phyloP scores from a whole-genome alignment of 768 basidiomycete genomes.

The Kwoniella newhampshirensis region DNA sequence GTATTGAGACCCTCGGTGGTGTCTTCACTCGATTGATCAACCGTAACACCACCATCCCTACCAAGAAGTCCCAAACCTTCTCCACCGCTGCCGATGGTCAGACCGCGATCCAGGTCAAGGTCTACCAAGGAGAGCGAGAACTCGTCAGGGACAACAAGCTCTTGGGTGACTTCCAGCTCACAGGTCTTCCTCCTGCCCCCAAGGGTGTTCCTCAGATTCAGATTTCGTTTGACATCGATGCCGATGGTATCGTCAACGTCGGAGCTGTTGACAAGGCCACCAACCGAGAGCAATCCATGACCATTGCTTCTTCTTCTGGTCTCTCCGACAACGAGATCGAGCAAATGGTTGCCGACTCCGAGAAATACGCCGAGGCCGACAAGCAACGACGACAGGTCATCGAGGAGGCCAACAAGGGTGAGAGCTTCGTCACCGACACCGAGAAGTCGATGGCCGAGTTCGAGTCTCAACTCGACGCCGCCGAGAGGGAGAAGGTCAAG shows the following conservation, averaged over 20 bases:
- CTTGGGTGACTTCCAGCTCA: slow-evolving; percentile 98
- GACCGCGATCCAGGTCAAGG: slow-evolving; percentile 99
- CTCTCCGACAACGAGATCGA: slow-evolving; percentile 95
- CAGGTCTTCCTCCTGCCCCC: slow-evolving; percentile 77
- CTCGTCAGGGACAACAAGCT: slow-evolving; percentile 97
- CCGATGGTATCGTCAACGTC: slow-evolving; percentile 87
- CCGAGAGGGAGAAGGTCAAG: slow-evolving; percentile 91
- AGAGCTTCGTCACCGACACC: slow-evolving; percentile 88
- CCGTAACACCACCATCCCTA: slow-evolving; percentile 98
- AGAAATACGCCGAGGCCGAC: slow-evolving; percentile 89
- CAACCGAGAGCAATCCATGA: slow-evolving; percentile 60
- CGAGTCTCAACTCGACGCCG: slow-evolving; percentile 89
- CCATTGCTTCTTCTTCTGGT: slow-evolving; percentile 92
- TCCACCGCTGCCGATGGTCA: slow-evolving; percentile 99
- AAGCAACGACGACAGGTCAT: slow-evolving; percentile 83
- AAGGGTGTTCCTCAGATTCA: slow-evolving; percentile 73
- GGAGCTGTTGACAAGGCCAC: slow-evolving; percentile 72
- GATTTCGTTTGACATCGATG: slow-evolving; percentile 95
- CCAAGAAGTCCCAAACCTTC: slow-evolving; percentile 99
- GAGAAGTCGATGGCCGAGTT: slow-evolving; percentile 98
- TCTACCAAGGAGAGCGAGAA: slow-evolving; percentile 99
- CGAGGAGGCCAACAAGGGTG: slow-evolving; percentile 95
- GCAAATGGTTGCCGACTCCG: slow-evolving; percentile 91
- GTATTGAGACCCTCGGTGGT: slow-evolving; percentile 92
- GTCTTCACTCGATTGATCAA: slow-evolving; percentile 99